Evolutionary conservation across 2,329 filamentous ascomycete species (phyloP).

Genomic region (Pseudogymnoascus verrucosus): DNA sequence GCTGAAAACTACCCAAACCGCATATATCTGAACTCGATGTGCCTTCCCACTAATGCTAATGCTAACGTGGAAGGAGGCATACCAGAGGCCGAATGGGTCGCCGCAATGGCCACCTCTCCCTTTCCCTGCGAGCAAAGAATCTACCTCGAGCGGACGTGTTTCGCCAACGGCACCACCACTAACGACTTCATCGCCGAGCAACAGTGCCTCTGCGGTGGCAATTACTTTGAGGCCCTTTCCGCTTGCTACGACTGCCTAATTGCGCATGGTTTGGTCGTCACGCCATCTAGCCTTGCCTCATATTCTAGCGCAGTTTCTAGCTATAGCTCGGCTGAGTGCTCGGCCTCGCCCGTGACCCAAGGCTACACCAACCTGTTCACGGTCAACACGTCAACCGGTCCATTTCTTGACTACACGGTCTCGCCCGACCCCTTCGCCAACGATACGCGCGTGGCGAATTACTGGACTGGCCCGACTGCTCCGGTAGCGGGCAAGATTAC

Average conservation of each 20-base stretch:
- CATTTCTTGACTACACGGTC: background rate
- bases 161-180: slow-evolving; percentile 6
- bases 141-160: background rate
- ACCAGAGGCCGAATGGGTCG: background rate
- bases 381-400: background rate
- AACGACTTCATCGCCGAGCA: slow-evolving; percentile 12
- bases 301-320: background rate
- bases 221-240: background rate
- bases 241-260: slow-evolving; percentile 7
- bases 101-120: background rate
- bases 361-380: background rate
- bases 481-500: slow-evolving; percentile 7
- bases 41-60: background rate
- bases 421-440: slow-evolving; percentile 5
- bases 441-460: background rate
- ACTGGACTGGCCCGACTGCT: slow-evolving; percentile 5
- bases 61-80: too few relatives aligned
- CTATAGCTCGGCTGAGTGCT: background rate
- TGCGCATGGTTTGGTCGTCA: background rate
- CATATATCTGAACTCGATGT: background rate
- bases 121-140: background rate
- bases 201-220: slow-evolving; percentile 12
- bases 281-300: background rate
- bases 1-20: background rate
- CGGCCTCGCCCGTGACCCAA: background rate